phyloP scores from a whole-genome alignment of 805 yeast species.

The Maudiozyma pseudohumilis region DNA sequence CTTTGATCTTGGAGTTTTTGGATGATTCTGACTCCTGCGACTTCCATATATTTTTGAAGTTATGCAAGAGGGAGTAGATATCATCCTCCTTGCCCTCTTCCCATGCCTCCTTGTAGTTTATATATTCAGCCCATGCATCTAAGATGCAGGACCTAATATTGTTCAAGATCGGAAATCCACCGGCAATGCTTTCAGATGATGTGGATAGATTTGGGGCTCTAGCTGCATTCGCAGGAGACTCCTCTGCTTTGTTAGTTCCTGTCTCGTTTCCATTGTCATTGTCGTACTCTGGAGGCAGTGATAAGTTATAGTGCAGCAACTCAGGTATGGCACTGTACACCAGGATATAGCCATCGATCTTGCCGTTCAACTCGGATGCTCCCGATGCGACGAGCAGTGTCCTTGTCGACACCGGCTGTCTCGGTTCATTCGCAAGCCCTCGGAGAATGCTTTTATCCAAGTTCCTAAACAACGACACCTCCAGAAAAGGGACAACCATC shows the following conservation, averaged over 20 bases:
- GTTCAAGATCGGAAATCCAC: constrained; percentile 27
- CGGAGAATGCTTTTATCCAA: constrained; percentile 48
- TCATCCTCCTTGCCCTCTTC: constrained; percentile 59
- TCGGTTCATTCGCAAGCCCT: constrained; percentile 54
- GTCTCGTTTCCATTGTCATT: not conserved
- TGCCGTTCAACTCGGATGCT: constrained; percentile 65
- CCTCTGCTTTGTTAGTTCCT: constrained; percentile 3
- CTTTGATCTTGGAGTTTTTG: constrained; percentile 24
- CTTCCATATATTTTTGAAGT: constrained; percentile 51
- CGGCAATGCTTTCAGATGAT: constrained; percentile 11
- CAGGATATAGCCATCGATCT: constrained; percentile 63
- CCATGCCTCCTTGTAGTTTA: constrained; percentile 46
- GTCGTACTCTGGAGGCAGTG: constrained; percentile 47
- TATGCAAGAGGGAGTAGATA: constrained; percentile 47
- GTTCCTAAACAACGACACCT: constrained; percentile 55
- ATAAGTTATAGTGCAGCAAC: constrained; percentile 21
- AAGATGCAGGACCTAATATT: constrained; percentile 46
- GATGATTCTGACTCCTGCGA: constrained; percentile 23
- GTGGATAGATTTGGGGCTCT: not conserved
- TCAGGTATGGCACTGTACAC: constrained; percentile 64
- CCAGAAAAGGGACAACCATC: constrained; percentile 65
- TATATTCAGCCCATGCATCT: constrained; percentile 68
- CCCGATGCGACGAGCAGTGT: constrained; percentile 71
- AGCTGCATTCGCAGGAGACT: not conserved
- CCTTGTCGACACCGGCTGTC: constrained; percentile 52